Percentiles rank a stretch among this genome's conserved stretches.
Evolutionary conservation across 1,139 yeast genomes (phyloP).

Genomic region (Pichia sp.): DNA sequence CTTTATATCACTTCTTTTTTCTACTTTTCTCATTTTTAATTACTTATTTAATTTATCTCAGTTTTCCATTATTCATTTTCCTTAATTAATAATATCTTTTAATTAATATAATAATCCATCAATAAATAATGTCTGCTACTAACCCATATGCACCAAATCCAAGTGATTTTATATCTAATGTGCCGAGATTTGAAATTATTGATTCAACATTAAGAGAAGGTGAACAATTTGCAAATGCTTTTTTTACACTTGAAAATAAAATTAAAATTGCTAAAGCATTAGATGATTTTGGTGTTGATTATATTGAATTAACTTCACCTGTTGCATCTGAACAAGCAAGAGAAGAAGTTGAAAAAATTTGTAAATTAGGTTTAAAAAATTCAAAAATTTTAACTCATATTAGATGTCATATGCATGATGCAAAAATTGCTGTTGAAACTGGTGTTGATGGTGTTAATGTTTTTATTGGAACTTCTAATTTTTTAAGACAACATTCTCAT

Average conservation of each 20-base stretch:
- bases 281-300: slow-evolving; percentile 55
- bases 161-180: slow-evolving; percentile 50
- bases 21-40: too few species aligned
- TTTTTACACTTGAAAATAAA: slow-evolving; percentile 48
- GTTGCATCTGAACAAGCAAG: slow-evolving; percentile 54
- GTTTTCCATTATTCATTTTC: neutral
- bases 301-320: slow-evolving; percentile 53
- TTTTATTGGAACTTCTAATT: slow-evolving; percentile 53
- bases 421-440: slow-evolving; percentile 51
- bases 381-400: slow-evolving; percentile 54
- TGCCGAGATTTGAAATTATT: slow-evolving; percentile 44
- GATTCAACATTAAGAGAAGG: slow-evolving; percentile 56
- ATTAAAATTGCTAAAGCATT: slow-evolving; percentile 52
- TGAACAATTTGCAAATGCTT: slow-evolving; percentile 56
- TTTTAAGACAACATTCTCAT: slow-evolving; percentile 46
- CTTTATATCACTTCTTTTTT: too few species aligned
- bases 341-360: slow-evolving; percentile 50
- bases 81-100: too few species aligned
- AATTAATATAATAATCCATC: too few species aligned
- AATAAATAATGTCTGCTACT: slow-evolving; percentile 10
- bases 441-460: slow-evolving; percentile 59
- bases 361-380: slow-evolving; percentile 46
- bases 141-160: slow-evolving; percentile 59
- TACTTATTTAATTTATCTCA: too few species aligned
- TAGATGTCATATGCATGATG: slow-evolving; percentile 57